Evolutionary conservation across 75 land plant species (phyloP).

Genomic region (Picea glauca): DNA sequence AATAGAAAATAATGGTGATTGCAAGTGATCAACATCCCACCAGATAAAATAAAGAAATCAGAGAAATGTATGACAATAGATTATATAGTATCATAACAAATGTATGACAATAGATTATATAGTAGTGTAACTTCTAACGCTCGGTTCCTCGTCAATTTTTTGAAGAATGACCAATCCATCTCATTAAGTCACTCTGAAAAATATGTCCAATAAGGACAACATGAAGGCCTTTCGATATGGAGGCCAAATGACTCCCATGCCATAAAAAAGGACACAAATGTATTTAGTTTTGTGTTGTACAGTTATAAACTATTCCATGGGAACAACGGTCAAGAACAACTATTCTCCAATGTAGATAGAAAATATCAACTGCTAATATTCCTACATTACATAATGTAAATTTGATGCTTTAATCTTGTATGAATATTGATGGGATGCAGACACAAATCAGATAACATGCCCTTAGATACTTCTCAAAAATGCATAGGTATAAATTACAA

Average conservation of each 20-base stretch:
- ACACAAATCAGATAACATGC: neutral
- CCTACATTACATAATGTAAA: neutral
- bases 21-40: no score
- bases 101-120: no score
- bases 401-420: neutral
- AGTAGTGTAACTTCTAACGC: neutral
- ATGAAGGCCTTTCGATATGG: neutral
- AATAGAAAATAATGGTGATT: no score
- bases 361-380: neutral
- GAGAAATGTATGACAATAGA: no score
- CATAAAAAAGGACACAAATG: neutral
- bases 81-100: no score
- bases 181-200: neutral
- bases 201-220: neutral
- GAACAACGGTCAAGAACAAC: no score
- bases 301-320: no score
- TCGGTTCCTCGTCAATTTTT: neutral
- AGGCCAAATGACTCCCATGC: neutral
- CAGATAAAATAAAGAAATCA: no score
- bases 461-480: neutral
- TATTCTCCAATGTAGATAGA: no score
- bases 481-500: neutral
- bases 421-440: neutral
- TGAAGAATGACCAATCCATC: neutral
- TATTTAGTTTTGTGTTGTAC: no score